Evolutionary conservation across 2,329 filamentous ascomycete genomes (phyloP).

Genomic region (Clarireedia homoeocarpa): DNA sequence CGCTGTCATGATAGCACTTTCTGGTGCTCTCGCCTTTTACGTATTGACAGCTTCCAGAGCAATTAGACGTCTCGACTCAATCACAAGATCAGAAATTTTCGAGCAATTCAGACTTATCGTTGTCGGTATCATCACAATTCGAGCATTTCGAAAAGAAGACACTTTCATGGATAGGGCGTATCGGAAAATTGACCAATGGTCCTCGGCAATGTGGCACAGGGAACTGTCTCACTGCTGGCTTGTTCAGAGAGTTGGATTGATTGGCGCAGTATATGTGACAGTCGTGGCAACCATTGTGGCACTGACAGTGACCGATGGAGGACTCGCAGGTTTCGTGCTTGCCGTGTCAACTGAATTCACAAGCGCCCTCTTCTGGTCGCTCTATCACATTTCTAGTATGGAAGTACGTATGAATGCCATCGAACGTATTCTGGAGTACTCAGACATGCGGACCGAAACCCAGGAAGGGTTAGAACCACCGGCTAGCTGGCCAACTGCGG

Average conservation of each 20-base stretch:
- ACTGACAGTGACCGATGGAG: slow-evolving; percentile 51
- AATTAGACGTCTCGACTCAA: slow-evolving; percentile 67
- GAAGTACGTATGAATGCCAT: slow-evolving; percentile 72
- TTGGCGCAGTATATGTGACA: slow-evolving; percentile 60
- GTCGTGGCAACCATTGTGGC: slow-evolving; percentile 59
- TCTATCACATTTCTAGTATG: slow-evolving; percentile 56
- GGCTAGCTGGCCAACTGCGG: slow-evolving; percentile 68
- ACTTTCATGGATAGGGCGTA: slow-evolving; percentile 63
- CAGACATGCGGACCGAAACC: slow-evolving; percentile 58
- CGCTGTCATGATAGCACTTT: not conserved
- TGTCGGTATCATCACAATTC: slow-evolving; percentile 63
- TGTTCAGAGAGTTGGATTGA: slow-evolving; percentile 30
- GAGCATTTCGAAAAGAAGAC: slow-evolving; percentile 61
- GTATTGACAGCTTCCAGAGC: slow-evolving; percentile 57
- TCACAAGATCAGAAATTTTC: slow-evolving; percentile 67
- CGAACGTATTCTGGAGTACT: slow-evolving; percentile 70
- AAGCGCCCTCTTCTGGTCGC: slow-evolving; percentile 51
- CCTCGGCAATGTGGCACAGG: slow-evolving; percentile 60
- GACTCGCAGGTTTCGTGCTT: slow-evolving; percentile 66
- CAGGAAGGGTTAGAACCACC: slow-evolving; percentile 54
- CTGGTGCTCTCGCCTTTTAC: not conserved
- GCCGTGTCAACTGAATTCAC: slow-evolving; percentile 65
- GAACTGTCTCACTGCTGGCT: slow-evolving; percentile 14
- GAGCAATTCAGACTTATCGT: slow-evolving; percentile 61
- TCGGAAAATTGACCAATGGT: slow-evolving; percentile 54